Evolutionary conservation across 2,329 filamentous ascomycete species (phyloP), one percentile per base, ranked within the genome.

Genomic region (Furcasterigmium sp.): DNA sequence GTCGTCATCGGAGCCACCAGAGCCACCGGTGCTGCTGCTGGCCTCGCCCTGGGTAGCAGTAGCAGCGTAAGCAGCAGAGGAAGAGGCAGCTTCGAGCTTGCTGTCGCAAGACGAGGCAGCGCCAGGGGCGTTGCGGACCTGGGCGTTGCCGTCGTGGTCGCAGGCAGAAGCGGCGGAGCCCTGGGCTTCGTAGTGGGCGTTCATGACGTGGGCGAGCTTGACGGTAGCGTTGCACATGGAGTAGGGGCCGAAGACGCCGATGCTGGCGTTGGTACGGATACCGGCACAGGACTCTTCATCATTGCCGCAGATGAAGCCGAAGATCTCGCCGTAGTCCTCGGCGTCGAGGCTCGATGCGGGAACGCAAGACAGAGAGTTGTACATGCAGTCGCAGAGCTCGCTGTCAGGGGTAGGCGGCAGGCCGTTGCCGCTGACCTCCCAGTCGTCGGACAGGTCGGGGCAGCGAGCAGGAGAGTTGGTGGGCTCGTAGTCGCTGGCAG

Each of bases 331-430:
- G 56, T 80, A 85, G 44, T 80, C 68, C 42, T 82, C 72, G 39
- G 69, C 61, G 50, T 75, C 68, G 19, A 89, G 68, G 54, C 66
- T 64, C 37, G 73, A 64, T 37, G 76, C 70, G 47, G 89, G 80
- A 21, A 77, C 75, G 69, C 93, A 98, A 46, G 71, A 69, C 45
- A 95, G 70, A 36, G 80, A 81, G 51, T 78, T 71, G 63, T 79
- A 76, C 87, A 95, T 95, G 79, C 93, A 98, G 45, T 74, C 65
- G 76, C 93, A 98, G 37, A 95, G 82, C 36, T 80, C 59, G 37
- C 78, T 59, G 69, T 97, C 88, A 50, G 91, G 90, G 10, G 78
- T 79, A 9, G 91, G 91, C 21, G 93, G 93, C 26, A 98, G 87
- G 45, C 69, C 71, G 35, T 75, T 72, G 48, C 76, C 73, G 35